Percentiles rank a stretch among this genome's conserved stretches.
Conservation (phyloP, 1,284 basidiomycete genomes). For the Naganishia sp. region DNA sequence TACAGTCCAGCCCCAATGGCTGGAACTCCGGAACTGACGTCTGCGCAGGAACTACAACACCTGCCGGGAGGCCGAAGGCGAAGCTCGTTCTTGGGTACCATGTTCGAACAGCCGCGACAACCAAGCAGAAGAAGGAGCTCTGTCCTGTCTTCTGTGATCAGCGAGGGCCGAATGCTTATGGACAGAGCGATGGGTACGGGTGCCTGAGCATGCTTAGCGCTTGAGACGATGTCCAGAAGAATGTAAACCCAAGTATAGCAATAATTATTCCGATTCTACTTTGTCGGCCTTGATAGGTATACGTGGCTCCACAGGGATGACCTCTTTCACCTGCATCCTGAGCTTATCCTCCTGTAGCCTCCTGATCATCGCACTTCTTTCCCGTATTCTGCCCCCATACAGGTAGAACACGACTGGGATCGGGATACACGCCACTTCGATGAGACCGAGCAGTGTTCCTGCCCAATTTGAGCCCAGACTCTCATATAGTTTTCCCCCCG, state of each 20-base stretch:
- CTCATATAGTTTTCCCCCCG: constrained; percentile 47
- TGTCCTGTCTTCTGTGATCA: background rate
- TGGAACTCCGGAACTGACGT: constrained; percentile 9
- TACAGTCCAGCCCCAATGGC: background rate
- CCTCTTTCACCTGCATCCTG: constrained; percentile 18
- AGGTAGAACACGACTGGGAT: constrained; percentile 57
- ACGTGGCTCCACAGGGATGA: background rate
- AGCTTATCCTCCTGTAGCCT: constrained; percentile 25
- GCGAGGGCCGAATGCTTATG: constrained; percentile 5
- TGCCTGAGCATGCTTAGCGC: background rate
- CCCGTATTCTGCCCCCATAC: constrained; percentile 42
- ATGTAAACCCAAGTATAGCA: too few relatives aligned
- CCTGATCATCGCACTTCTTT: constrained; percentile 24
- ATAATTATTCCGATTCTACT: too few relatives aligned
- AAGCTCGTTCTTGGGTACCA: constrained; percentile 3
- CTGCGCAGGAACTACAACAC: background rate
- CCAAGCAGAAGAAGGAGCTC: constrained; percentile 12
- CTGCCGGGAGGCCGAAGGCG: constrained; percentile 7
- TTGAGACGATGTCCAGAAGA: background rate
- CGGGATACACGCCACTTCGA: constrained; percentile 62
- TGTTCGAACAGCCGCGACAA: background rate
- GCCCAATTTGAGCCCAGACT: constrained; percentile 49
- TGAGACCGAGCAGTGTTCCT: constrained; percentile 60
- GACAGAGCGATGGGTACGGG: constrained; percentile 5
- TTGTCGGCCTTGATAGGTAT: too few relatives aligned